These are phyloP conservation scores for Chalaropsis ovoidea DNA, from an alignment of 2,329 filamentous ascomycete species.

Conservation along the genomic window DNA sequence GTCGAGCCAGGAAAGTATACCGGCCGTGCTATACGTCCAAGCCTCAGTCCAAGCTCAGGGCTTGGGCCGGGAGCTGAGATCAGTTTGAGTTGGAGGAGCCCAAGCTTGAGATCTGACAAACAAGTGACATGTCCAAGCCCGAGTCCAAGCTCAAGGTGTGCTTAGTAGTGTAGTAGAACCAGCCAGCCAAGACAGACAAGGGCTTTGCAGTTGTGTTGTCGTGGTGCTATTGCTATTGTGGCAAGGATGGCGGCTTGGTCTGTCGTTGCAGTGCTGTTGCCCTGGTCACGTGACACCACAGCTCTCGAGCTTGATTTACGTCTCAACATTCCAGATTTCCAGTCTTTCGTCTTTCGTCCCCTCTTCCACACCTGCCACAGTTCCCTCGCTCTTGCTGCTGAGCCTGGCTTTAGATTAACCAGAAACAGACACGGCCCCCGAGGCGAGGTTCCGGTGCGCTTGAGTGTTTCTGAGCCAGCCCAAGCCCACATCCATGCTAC, in stretches of 20 bases:
- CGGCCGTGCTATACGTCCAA: constrained; percentile 1
- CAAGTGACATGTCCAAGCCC: constrained; percentile 12
- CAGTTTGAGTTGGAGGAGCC: not conserved
- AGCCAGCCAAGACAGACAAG: not conserved
- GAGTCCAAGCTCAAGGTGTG: not conserved
- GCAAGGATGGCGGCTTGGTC: not conserved
- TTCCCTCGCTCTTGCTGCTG: not conserved
- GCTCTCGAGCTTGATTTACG: not conserved
- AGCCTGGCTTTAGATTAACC: not conserved
- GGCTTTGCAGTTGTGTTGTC: not conserved
- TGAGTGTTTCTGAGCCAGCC: constrained; percentile 1
- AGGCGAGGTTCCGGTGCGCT: constrained; percentile 10
- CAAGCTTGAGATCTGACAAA: constrained; percentile 10
- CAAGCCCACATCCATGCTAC: not conserved
- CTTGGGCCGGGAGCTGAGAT: not conserved
- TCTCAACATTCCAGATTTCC: not conserved
- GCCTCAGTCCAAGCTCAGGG: constrained; percentile 10
- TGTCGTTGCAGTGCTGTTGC: not conserved
- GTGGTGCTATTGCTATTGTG: too few species aligned
- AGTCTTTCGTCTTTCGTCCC: not conserved
- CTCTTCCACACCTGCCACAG: not conserved
- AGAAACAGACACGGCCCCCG: constrained; percentile 4
- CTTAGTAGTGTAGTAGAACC: not conserved
- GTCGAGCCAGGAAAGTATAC: not conserved
- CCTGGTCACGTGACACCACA: not conserved